Conservation (phyloP, 495 filamentous ascomycete species). For the Rusavskia elegans region DNA sequence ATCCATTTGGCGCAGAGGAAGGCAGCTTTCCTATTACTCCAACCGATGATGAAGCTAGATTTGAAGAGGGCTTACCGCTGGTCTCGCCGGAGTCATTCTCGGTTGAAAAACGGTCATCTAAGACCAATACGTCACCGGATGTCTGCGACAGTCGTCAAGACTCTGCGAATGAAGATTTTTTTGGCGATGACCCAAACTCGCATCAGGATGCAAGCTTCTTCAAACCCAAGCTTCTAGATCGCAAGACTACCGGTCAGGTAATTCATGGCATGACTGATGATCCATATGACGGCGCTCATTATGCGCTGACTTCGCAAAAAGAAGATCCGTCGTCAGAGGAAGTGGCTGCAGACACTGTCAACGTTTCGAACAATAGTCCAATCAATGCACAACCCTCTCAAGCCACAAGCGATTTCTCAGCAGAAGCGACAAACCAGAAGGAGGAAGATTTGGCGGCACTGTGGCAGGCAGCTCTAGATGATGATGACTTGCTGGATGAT, state of each 20-base stretch:
- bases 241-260: slow-evolving; percentile 45
- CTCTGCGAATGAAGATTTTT: slow-evolving; percentile 11
- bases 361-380: not conserved
- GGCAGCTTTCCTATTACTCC: slow-evolving; percentile 2
- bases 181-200: slow-evolving; percentile 26
- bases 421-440: slow-evolving; percentile 7
- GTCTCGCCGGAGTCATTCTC: slow-evolving; percentile 17
- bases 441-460: slow-evolving; percentile 57
- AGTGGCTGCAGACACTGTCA: not conserved
- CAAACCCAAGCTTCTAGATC: slow-evolving; percentile 20
- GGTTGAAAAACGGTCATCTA: not conserved
- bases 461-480: slow-evolving; percentile 70
- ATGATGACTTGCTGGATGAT: slow-evolving; percentile 61
- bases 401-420: slow-evolving; percentile 3
- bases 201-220: slow-evolving; percentile 22
- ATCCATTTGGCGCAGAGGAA: not conserved
- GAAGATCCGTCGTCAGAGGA: not conserved
- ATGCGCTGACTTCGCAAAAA: not conserved
- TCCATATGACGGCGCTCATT: not conserved
- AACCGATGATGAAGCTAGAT: slow-evolving; percentile 30
- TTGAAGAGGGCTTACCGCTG: slow-evolving; percentile 43
- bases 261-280: slow-evolving; percentile 19
- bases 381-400: not conserved
- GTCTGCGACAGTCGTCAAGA: too few species aligned
- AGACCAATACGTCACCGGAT: too few species aligned